Conservation (phyloP, 305 asterid genomes). For the Fraxinus greggii region DNA sequence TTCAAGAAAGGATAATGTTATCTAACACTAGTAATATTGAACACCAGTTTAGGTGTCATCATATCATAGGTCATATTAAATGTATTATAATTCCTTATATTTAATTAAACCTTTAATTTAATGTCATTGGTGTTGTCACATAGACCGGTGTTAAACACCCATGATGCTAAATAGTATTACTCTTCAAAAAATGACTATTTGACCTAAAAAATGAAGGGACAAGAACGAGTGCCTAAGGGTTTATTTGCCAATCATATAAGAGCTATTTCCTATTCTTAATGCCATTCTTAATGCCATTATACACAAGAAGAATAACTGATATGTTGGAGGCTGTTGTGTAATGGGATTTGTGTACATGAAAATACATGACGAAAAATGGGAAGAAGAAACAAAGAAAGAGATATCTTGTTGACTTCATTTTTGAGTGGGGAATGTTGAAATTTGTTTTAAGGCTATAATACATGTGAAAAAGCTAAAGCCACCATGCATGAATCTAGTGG, state of each 20-base stretch:
- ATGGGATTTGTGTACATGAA: not conserved
- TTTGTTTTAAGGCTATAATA: conserved; percentile 22
- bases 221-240: not conserved
- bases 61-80: too few relatives aligned
- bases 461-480: conserved; percentile 17
- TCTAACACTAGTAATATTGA: too few relatives aligned
- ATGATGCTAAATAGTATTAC: too few relatives aligned
- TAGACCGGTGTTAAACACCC: too few relatives aligned
- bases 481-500: conserved; percentile 32
- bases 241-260: not conserved
- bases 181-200: not conserved
- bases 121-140: too few relatives aligned
- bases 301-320: not conserved
- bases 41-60: too few relatives aligned
- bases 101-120: too few relatives aligned
- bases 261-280: conserved; percentile 10
- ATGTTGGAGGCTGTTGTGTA: not conserved
- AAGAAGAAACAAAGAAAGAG: not conserved
- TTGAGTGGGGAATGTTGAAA: conserved; percentile 43
- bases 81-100: too few relatives aligned
- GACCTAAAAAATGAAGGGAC: conserved; percentile 21
- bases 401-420: conserved; percentile 10
- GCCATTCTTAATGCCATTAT: conserved; percentile 5
- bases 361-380: not conserved
- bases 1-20: not conserved